Percentiles rank a stretch among this genome's conserved stretches.
These are phyloP conservation scores for Gymnopilus junonius DNA, from an alignment of 768 basidiomycete species.

Conservation along the genomic window DNA sequence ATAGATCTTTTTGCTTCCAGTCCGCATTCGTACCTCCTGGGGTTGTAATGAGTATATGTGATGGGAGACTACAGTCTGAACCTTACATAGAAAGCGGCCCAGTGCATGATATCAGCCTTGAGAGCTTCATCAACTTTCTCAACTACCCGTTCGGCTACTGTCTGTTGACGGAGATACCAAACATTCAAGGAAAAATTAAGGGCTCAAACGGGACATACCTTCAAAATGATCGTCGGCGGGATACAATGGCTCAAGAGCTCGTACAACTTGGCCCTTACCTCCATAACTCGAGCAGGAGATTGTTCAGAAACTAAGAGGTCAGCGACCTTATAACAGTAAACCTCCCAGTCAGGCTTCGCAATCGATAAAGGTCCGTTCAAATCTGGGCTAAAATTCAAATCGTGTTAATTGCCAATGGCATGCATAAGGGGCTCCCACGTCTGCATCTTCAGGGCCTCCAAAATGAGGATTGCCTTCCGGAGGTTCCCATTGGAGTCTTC, in stretches of 20 bases:
- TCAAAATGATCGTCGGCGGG: constrained; percentile 88
- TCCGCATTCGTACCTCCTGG: constrained; percentile 95
- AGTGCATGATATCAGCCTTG: constrained; percentile 94
- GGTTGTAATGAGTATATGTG: constrained; percentile 1
- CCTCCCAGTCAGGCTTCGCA: constrained; percentile 99
- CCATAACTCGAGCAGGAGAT: constrained; percentile 86
- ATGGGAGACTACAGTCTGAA: neutral
- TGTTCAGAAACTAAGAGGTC: constrained; percentile 91
- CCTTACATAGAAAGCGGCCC: constrained; percentile 94
- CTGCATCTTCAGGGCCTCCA: constrained; percentile 98
- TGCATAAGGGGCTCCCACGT: constrained; percentile 58
- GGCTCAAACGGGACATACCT: constrained; percentile 53
- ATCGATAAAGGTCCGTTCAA: constrained; percentile 78
- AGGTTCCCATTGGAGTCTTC: constrained; percentile 87
- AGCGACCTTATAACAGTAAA: constrained; percentile 91
- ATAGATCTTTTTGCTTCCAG: constrained; percentile 87
- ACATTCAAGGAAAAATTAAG: neutral
- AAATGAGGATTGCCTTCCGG: constrained; percentile 91
- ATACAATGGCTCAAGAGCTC: constrained; percentile 97
- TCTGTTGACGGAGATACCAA: constrained; percentile 51
- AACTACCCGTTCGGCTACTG: constrained; percentile 86
- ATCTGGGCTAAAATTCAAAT: constrained; percentile 63
- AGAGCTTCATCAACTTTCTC: constrained; percentile 88
- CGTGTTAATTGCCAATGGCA: neutral
- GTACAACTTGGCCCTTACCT: constrained; percentile 91